Conservation (phyloP, 2,329 filamentous ascomycete genomes). For the Fusarium algeriense region DNA sequence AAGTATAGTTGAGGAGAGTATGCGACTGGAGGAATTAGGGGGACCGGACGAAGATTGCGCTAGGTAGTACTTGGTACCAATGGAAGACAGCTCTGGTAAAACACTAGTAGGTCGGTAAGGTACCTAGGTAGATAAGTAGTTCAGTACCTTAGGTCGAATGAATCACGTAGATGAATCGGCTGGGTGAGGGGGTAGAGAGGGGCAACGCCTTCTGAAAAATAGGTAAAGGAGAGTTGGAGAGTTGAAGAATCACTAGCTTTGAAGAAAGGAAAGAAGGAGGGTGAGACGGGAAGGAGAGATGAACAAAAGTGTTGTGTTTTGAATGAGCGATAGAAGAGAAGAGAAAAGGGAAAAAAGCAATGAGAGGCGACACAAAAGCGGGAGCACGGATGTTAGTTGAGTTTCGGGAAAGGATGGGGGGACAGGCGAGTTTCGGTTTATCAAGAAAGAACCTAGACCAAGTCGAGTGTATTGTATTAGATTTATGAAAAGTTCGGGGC, state of each 20-base stretch:
- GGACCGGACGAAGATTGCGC: not conserved
- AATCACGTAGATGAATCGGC: conserved; percentile 6
- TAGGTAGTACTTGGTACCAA: not conserved
- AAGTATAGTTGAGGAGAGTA: not conserved
- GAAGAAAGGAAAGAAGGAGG: not conserved
- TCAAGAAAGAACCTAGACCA: not conserved
- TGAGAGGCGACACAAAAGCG: conserved; percentile 23
- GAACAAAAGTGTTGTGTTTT: not conserved
- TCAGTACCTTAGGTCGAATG: not conserved
- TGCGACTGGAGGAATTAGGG: not conserved
- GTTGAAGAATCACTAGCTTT: not conserved
- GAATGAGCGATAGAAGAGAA: not conserved
- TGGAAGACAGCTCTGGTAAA: not conserved
- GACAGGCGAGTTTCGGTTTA: not conserved
- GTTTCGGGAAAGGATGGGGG: not conserved
- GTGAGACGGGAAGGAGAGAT: not conserved
- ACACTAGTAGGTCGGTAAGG: too few relatives aligned
- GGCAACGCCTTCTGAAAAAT: not conserved
- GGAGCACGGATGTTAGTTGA: conserved; percentile 1
- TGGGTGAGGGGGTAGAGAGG: conserved; percentile 1
- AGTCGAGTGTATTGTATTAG: not conserved
- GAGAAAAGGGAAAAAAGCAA: conserved; percentile 13
- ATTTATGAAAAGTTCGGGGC: not conserved
- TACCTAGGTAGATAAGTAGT: not conserved
- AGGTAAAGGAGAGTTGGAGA: not conserved